Conservation (phyloP, 768 basidiomycete genomes). For the Strobilomyces confusus region DNA sequence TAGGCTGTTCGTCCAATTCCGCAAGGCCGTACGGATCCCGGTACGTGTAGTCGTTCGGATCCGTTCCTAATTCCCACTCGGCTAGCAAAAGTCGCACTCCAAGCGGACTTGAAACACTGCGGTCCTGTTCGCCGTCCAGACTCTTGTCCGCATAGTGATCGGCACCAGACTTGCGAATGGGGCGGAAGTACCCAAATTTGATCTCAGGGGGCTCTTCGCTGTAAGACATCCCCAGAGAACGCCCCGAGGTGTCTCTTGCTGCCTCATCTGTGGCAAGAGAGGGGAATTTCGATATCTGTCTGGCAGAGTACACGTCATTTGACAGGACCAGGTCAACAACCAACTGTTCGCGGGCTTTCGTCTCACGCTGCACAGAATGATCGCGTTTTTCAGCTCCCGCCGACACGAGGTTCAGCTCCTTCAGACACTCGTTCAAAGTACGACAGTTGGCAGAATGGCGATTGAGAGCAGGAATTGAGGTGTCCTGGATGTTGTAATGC, state of each 20-base stretch:
- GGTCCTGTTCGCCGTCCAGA: slow-evolving; percentile 11
- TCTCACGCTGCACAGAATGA: slow-evolving; percentile 44
- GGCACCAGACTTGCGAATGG: slow-evolving; percentile 32
- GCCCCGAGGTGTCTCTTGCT: slow-evolving; percentile 8
- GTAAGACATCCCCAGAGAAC: slow-evolving; percentile 44
- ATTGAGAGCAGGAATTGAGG: slow-evolving; percentile 41
- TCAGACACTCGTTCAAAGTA: slow-evolving; percentile 37
- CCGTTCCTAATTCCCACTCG: slow-evolving; percentile 60
- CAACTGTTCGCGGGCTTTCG: slow-evolving; percentile 56
- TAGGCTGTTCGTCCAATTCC: slow-evolving; percentile 15
- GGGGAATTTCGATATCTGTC: slow-evolving; percentile 32
- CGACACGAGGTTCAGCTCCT: slow-evolving; percentile 40
- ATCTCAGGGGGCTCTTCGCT: slow-evolving; percentile 53
- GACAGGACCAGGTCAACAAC: slow-evolving; percentile 62
- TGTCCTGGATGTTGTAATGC: slow-evolving; percentile 47
- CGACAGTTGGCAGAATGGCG: slow-evolving; percentile 34
- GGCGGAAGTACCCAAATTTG: slow-evolving; percentile 59
- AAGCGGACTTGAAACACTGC: slow-evolving; percentile 35
- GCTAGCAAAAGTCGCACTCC: slow-evolving; percentile 62
- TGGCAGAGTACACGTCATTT: slow-evolving; percentile 50
- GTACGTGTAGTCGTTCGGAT: slow-evolving; percentile 50
- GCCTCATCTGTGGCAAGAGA: not conserved
- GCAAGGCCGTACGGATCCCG: slow-evolving; percentile 49
- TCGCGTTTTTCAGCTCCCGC: slow-evolving; percentile 34
- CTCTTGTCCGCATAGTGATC: slow-evolving; percentile 29